Percentiles rank a stretch among this genome's conserved stretches.
These are phyloP conservation scores for Saccharomycopsis sp. DNA, from an alignment of 805 yeast genomes.

Conservation along the genomic window DNA sequence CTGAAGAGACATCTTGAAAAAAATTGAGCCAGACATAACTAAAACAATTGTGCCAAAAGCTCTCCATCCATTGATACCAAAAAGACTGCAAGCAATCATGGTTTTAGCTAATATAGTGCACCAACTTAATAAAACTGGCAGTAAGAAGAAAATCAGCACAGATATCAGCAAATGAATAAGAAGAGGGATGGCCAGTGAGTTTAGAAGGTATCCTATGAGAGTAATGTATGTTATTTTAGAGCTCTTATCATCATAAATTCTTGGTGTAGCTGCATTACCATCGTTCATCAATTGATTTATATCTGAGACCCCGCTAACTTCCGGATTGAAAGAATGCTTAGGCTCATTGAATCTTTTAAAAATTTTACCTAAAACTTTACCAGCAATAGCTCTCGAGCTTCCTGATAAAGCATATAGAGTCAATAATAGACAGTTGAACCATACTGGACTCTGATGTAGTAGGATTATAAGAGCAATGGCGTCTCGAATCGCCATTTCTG, in stretches of 20 bases:
- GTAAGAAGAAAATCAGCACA: slow-evolving; percentile 6
- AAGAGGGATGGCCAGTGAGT: slow-evolving; percentile 6
- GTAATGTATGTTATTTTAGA: background rate
- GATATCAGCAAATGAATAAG: slow-evolving; percentile 8
- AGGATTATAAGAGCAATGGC: slow-evolving; percentile 11
- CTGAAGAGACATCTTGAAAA: too few species aligned
- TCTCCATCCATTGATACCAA: slow-evolving; percentile 12
- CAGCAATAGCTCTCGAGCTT: slow-evolving; percentile 10
- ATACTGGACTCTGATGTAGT: slow-evolving; percentile 6
- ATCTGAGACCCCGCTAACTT: slow-evolving; percentile 1
- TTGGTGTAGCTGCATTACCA: background rate
- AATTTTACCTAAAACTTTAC: slow-evolving; percentile 7
- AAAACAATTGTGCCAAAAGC: slow-evolving; percentile 3
- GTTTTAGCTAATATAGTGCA: slow-evolving; percentile 10
- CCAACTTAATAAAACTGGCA: slow-evolving; percentile 7
- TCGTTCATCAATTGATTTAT: slow-evolving; percentile 2
- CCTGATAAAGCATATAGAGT: slow-evolving; percentile 8
- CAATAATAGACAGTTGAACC: slow-evolving; percentile 6
- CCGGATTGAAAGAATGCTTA: background rate
- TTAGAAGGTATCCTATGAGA: slow-evolving; percentile 1
- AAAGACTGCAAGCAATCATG: slow-evolving; percentile 10
- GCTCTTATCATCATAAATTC: background rate
- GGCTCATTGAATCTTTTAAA: slow-evolving; percentile 1
- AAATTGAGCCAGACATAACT: background rate
- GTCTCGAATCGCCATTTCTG: slow-evolving; percentile 4